Conservation (phyloP, 352 stramenopile species). For the Globisporangium radiosum region DNA sequence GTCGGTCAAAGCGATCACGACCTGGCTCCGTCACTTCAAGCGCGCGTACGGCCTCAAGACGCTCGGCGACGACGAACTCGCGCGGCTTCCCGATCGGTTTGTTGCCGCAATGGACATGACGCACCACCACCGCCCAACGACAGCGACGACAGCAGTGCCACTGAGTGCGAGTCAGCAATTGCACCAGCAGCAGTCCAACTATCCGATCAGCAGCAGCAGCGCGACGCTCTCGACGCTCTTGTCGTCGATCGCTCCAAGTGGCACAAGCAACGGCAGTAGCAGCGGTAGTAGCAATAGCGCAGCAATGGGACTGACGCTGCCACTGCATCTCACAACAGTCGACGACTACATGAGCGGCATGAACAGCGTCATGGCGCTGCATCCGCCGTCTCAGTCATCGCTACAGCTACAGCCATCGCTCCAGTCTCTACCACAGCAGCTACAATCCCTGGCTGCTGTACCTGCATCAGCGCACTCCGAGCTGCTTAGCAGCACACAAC, state of each 20-base stretch:
- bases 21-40: slow-evolving; percentile 69
- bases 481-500: slow-evolving; percentile 4
- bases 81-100: slow-evolving; percentile 45
- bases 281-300: background rate
- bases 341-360: slow-evolving; percentile 35
- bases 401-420: background rate
- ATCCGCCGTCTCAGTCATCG: background rate
- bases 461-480: background rate
- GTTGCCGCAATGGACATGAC: slow-evolving; percentile 55
- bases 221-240: background rate
- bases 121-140: background rate
- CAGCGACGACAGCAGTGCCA: no score
- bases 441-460: slow-evolving; percentile 2
- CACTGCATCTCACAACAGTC: background rate
- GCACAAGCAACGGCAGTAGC: background rate
- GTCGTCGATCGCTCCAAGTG: slow-evolving; percentile 1
- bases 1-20: slow-evolving; percentile 36
- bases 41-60: slow-evolving; percentile 51
- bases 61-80: slow-evolving; percentile 42
- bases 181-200: background rate
- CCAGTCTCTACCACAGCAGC: slow-evolving; percentile 6
- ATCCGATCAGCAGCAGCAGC: background rate
- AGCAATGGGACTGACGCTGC: background rate
- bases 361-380: slow-evolving; percentile 6
- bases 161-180: background rate